Percentiles rank a stretch among this genome's conserved stretches.
phyloP scores from a whole-genome alignment of 257 asterid species.

The Solanum sejunctum region DNA sequence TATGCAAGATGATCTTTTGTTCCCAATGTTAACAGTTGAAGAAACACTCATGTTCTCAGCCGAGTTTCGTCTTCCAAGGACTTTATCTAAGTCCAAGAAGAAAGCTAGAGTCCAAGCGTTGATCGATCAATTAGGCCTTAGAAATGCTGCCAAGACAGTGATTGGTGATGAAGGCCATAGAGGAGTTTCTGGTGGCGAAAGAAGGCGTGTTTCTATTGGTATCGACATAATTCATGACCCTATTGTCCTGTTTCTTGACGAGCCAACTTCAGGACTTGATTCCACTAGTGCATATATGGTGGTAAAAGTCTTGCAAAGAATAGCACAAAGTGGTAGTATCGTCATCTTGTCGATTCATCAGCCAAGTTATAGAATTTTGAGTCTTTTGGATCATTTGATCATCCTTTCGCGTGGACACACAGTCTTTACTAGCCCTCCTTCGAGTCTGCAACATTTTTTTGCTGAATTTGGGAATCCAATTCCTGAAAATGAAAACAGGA shows the following conservation, averaged over 20 bases:
- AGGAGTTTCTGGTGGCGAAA: constrained; percentile 36
- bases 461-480: constrained; percentile 23
- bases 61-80: constrained; percentile 23
- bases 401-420: constrained; percentile 28
- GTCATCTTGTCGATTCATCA: constrained; percentile 63
- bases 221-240: constrained; percentile 37
- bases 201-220: constrained; percentile 35
- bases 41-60: constrained; percentile 39
- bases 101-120: constrained; percentile 20
- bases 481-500: constrained; percentile 19
- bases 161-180: constrained; percentile 40
- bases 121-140: constrained; percentile 27
- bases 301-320: constrained; percentile 35
- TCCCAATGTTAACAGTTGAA: constrained; percentile 37
- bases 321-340: constrained; percentile 44
- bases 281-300: constrained; percentile 63
- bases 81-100: constrained; percentile 17
- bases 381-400: constrained; percentile 19
- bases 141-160: constrained; percentile 27
- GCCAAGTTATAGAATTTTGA: constrained; percentile 12
- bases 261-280: constrained; percentile 65
- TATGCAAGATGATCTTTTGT: constrained; percentile 33
- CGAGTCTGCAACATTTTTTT: constrained; percentile 10
- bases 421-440: constrained; percentile 19
- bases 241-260: constrained; percentile 41